Conservation (phyloP, 2,329 filamentous ascomycete genomes). For the Penicillium sclerotigenum region DNA sequence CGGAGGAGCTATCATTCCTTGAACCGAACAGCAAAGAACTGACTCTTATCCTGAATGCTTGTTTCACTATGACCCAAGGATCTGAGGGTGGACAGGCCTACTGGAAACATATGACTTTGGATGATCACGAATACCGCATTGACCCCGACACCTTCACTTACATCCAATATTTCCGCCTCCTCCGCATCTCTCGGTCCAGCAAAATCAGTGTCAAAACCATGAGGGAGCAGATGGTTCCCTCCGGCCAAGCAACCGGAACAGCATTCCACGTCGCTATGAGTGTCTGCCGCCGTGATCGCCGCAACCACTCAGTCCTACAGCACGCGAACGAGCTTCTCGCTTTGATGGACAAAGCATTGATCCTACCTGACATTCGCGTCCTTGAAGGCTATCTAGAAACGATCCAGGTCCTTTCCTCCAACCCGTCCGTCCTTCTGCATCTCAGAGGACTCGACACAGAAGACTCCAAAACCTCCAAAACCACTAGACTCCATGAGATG, state of each 20-base stretch:
- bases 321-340: constrained; percentile 65
- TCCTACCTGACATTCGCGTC: constrained; percentile 31
- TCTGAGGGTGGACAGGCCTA: constrained; percentile 67
- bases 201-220: constrained; percentile 60
- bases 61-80: constrained; percentile 56
- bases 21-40: constrained; percentile 57
- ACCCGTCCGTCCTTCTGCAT: constrained; percentile 29
- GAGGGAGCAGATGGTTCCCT: constrained; percentile 49
- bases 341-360: constrained; percentile 51
- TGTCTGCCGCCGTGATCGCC: constrained; percentile 71
- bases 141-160: constrained; percentile 70
- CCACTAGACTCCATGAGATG: constrained; percentile 20
- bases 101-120: constrained; percentile 68
- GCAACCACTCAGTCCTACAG: constrained; percentile 66
- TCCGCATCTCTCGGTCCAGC: constrained; percentile 66
- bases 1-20: constrained; percentile 36
- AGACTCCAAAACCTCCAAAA: neutral
- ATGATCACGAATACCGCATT: constrained; percentile 51
- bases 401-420: constrained; percentile 24
- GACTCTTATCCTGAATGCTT: constrained; percentile 65
- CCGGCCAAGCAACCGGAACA: constrained; percentile 44
- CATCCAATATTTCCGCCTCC: constrained; percentile 63
- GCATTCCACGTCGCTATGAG: constrained; percentile 71
- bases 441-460: constrained; percentile 27
- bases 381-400: constrained; percentile 32